Evolutionary conservation across 441 rosid genomes (phyloP), one percentile per base, ranked within the genome.

Genomic region (Isatis lusitanica): DNA sequence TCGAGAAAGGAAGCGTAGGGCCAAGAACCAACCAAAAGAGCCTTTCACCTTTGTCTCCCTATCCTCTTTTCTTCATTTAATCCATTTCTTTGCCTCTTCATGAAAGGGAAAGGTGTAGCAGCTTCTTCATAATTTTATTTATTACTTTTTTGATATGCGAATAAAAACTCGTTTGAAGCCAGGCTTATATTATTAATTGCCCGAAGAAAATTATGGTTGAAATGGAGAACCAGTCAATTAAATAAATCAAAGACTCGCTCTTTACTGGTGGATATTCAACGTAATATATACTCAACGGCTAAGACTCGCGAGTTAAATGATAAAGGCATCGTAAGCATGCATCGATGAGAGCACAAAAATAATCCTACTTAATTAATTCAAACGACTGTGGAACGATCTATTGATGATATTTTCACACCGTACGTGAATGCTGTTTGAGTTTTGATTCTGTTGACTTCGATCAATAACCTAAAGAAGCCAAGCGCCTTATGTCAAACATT

Each of bases 11-110:
- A 43, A 31, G 44, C 16, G 78, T 68, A 67, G 74, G 74, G 74
- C 63, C 78, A 68, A 60, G 42, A 67, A 60, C 55, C 74, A 48
- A 60, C 51, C 50, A 21, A 69, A 69, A 57, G 60, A 55, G 60
- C 42, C 66, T 55, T 69, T 46, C 16, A 62, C 74, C 56, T 75
- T 55, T 75, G 70, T 51, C 57, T 68, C 68, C 69, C 13, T 68
- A 74, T 74, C 78, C 48, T 62, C 6, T 75, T 75, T 52, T 61
- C 33, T 61, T 42, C 38, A 61, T 44, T 63, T 40, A 6, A 66
- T 59, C 63, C 62, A 48, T 44, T 69, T 63, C 15, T 76, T 58
- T 74, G 86, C 39, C 85, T 74, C 84, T 78, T 80, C 83, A 16
- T 28, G 74, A 51, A 31, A 74, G 76, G 76, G 73, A 76, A 80